Conservation (phyloP, 1,284 basidiomycete genomes). For the Marasmius tenuissimus region DNA sequence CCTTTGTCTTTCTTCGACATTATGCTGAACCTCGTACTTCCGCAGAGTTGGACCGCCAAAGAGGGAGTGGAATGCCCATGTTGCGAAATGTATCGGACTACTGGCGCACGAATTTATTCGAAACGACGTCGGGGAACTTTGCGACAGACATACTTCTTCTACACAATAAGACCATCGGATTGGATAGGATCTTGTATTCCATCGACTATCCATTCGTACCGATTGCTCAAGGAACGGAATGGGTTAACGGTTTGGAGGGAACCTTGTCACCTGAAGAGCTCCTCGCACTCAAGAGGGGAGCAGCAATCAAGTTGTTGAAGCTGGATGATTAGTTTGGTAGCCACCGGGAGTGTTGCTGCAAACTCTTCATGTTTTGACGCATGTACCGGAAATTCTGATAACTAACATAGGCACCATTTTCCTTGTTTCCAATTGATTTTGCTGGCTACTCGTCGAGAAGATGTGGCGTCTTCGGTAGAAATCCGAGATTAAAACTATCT, state of each 20-base stretch:
- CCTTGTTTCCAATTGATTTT: too few relatives aligned
- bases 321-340: conserved; percentile 16
- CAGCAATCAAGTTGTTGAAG: conserved; percentile 28
- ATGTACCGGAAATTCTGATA: too few relatives aligned
- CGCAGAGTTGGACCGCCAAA: conserved; percentile 13
- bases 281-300: conserved; percentile 21
- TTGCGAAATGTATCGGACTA: conserved; percentile 37
- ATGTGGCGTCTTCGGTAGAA: too few relatives aligned
- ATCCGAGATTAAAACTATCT: too few relatives aligned
- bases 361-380: too few relatives aligned
- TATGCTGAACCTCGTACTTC: background rate
- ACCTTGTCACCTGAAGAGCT: conserved; percentile 21
- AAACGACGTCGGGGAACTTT: conserved; percentile 46
- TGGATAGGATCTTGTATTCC: conserved; percentile 41
- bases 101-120: conserved; percentile 40
- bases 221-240: conserved; percentile 24
- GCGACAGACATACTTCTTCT: conserved; percentile 37
- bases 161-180: conserved; percentile 38
- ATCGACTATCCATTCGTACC: conserved; percentile 42
- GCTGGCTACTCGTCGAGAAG: too few relatives aligned
- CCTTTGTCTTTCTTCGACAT: background rate
- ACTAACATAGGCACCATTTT: too few relatives aligned
- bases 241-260: conserved; percentile 26
- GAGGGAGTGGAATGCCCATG: conserved; percentile 37
- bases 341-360: too few relatives aligned